Conservation (phyloP, 169 alveolate species). For the Cryptosporidium viatorum region DNA sequence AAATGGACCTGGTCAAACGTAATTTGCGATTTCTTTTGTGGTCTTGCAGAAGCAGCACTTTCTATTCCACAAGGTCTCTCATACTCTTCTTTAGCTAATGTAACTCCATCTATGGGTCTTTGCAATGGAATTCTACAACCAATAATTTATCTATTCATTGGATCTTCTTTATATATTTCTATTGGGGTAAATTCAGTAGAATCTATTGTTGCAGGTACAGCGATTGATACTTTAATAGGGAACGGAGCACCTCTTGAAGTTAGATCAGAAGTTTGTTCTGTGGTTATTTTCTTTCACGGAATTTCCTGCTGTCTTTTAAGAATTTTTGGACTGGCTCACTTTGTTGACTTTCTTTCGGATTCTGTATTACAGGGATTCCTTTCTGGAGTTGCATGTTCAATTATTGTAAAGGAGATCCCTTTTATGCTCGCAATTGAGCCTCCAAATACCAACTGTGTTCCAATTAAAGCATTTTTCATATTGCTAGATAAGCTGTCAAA, state of each 20-base stretch:
- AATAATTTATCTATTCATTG: slow-evolving; percentile 30
- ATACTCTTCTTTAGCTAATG: slow-evolving; percentile 52
- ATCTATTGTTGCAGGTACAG: slow-evolving; percentile 55
- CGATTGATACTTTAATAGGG: slow-evolving; percentile 35
- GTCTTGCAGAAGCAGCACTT: slow-evolving; percentile 72
- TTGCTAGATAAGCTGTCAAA: slow-evolving; percentile 5
- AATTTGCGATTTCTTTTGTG: slow-evolving; percentile 61
- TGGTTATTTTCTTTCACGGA: slow-evolving; percentile 44
- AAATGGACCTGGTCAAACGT: slow-evolving; percentile 28
- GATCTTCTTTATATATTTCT: slow-evolving; percentile 48
- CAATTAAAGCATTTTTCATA: slow-evolving; percentile 22
- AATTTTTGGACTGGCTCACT: slow-evolving; percentile 48
- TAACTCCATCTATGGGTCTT: slow-evolving; percentile 62
- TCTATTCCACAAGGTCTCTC: slow-evolving; percentile 68
- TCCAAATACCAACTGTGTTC: slow-evolving; percentile 39
- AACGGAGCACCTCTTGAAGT: slow-evolving; percentile 15
- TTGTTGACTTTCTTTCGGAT: slow-evolving; percentile 66
- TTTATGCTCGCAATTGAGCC: slow-evolving; percentile 63
- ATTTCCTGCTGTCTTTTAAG: slow-evolving; percentile 59
- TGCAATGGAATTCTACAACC: slow-evolving; percentile 66
- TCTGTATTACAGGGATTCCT: slow-evolving; percentile 59
- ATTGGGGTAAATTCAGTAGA: slow-evolving; percentile 66
- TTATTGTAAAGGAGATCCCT: slow-evolving; percentile 55
- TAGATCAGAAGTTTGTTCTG: slow-evolving; percentile 44
- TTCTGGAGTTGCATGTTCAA: slow-evolving; percentile 63